Evolutionary conservation across 371 early-diverging fungal species (phyloP), one percentile per base, ranked within the genome.

Genomic region (Lichtheimia hyalospora): DNA sequence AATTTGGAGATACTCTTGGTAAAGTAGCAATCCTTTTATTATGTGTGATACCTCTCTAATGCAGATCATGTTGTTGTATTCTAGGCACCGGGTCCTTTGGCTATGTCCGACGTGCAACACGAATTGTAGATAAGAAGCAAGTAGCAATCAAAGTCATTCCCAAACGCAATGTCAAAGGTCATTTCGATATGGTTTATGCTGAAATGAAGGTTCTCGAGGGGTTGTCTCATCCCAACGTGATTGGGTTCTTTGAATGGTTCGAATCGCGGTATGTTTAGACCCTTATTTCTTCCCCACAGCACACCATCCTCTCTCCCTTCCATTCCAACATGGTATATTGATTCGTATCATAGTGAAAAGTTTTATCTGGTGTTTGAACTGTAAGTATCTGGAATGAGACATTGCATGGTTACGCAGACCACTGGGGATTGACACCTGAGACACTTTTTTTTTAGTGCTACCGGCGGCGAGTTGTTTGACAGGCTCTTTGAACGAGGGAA

Each of bases 381-480:
- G 85, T 81, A 82, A 67, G 77, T 67, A n/a, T 54, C 42, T 54
- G 15, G 21, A 23, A n/a, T 25, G 27, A 53, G 40, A 27, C 12
- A 34, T 34, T 34, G 34, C 34, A 25, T 34, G 53, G n/a, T 39
- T 51, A 40, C 49, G 34, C 34, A 34, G 34, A 20, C 28, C 25
- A 42, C 28, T 27, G n/a, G 12, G 12, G 15, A 24, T 46, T 18
- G 40, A 25, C 18, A 18, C 18, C 12, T 16, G 40, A 43, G 25
- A 53, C 44, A 52, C 34, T 24, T 57, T 10, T 28, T 23, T 41
- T 57, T 21, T 52, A 84, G 85, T 15, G 90, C 87, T 23, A 85
- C 87, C 39, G 96, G 96, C 46, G 96, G 96, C 44, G 96, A 96
- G 69, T 76, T 97, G 49, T 96, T 97, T 74, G 92, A 95, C 40